Evolutionary conservation across 177 flowering plant species (phyloP).

Genomic region (Telopea speciosissima): DNA sequence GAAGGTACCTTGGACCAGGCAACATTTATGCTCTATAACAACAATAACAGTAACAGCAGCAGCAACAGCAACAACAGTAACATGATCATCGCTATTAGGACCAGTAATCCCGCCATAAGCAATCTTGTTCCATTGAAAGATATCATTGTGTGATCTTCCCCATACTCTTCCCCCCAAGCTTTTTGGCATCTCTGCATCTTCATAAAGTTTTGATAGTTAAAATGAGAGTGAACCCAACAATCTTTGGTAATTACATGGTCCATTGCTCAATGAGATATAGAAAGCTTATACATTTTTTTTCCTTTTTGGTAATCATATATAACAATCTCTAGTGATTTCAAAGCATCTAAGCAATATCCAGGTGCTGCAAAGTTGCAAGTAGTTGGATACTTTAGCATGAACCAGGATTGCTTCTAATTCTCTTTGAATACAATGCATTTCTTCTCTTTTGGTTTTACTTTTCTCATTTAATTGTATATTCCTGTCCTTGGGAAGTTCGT

Average conservation of each 20-base stretch:
- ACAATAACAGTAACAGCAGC: conserved; percentile 8
- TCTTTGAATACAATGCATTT: no score
- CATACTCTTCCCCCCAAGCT: background rate
- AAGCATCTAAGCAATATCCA: no score
- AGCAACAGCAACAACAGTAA: background rate
- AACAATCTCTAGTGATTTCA: no score
- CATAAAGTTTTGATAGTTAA: background rate
- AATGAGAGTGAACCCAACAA: background rate
- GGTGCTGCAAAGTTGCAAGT: no score
- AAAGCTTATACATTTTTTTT: no score
- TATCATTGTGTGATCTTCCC: conserved; percentile 12
- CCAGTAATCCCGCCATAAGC: background rate
- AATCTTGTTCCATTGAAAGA: conserved; percentile 16
- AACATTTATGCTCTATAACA: conserved; percentile 17
- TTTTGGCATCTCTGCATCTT: background rate
- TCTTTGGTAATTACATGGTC: background rate
- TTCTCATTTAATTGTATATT: no score
- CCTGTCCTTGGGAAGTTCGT: no score
- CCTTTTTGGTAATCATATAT: no score
- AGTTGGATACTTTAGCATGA: no score
- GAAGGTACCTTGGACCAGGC: conserved; percentile 50
- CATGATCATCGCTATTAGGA: background rate
- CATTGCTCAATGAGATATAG: background rate
- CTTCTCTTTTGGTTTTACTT: no score
- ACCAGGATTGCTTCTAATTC: no score